phyloP scores from a whole-genome alignment of 805 yeast genomes.

The Hanseniaspora nectarophila region DNA sequence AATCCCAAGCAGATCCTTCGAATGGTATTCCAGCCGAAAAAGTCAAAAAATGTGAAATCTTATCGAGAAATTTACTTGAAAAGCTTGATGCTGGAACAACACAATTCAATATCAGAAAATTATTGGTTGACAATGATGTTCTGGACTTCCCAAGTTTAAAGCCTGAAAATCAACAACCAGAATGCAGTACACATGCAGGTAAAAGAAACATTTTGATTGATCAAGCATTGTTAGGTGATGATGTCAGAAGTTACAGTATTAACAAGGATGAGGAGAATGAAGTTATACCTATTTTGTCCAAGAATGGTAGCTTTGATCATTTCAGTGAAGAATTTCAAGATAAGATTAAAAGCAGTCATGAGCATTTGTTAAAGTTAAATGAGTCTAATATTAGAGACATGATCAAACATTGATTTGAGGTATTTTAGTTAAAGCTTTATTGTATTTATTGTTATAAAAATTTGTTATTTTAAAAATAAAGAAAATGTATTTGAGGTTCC shows the following conservation, averaged over 20 bases:
- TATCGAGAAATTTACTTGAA: neutral
- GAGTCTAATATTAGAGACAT: conserved; percentile 7
- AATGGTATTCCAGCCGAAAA: conserved; percentile 1
- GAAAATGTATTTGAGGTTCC: neutral
- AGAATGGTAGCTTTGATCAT: neutral
- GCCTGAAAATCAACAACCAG: neutral
- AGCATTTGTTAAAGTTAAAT: conserved; percentile 8
- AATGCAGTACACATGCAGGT: neutral
- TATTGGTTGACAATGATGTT: conserved; percentile 1
- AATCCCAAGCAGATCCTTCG: conserved; percentile 9
- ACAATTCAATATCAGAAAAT: conserved; percentile 10
- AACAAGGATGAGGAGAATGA: conserved; percentile 10
- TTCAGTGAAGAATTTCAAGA: neutral
- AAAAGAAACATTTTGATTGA: conserved; percentile 13
- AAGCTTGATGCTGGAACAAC: neutral
- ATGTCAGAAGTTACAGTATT: conserved; percentile 4
- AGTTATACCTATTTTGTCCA: conserved; percentile 7
- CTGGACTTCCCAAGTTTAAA: neutral
- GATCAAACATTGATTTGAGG: conserved; percentile 3
- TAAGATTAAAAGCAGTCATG: conserved; percentile 2
- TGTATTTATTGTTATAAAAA: too few species aligned
- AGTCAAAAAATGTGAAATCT: conserved; percentile 2
- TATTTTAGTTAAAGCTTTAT: too few species aligned
- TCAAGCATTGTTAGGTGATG: conserved; percentile 7
- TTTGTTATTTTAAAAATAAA: neutral